Evolutionary conservation across 257 asterid genomes (phyloP).

Genomic region (Fraxinus cuspidata): DNA sequence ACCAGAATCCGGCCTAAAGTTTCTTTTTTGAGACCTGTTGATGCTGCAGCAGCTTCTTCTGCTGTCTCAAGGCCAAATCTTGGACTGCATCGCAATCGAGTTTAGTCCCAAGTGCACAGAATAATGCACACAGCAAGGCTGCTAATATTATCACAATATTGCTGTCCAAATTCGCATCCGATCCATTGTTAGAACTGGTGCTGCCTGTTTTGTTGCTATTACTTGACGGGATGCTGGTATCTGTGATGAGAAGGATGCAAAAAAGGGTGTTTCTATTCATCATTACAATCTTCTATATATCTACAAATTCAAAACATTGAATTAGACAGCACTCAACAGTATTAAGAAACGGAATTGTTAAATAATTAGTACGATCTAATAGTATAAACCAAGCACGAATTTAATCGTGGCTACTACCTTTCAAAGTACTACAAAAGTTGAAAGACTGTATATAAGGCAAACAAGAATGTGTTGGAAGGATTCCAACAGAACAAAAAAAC

Average conservation of each 20-base stretch:
- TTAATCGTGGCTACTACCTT: background rate
- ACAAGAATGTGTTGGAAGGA: slow-evolving; percentile 30
- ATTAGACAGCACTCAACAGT: background rate
- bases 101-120: slow-evolving; percentile 63
- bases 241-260: slow-evolving; percentile 32
- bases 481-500: background rate
- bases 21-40: slow-evolving; percentile 36
- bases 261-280: background rate
- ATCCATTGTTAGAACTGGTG: slow-evolving; percentile 15
- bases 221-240: slow-evolving; percentile 8
- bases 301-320: background rate
- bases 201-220: slow-evolving; percentile 17
- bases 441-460: background rate
- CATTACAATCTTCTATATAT: slow-evolving; percentile 9
- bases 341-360: background rate
- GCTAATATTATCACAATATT: slow-evolving; percentile 66
- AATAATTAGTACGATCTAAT: too few species aligned
- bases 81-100: slow-evolving; percentile 46
- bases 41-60: slow-evolving; percentile 23
- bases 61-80: slow-evolving; percentile 13
- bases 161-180: slow-evolving; percentile 47
- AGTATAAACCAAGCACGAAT: background rate
- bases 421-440: background rate
- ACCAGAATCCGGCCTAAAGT: slow-evolving; percentile 44
- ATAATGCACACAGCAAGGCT: slow-evolving; percentile 56